Evolutionary conservation across 768 basidiomycete species (phyloP).

Genomic region (Leucosporidium yakuticum): DNA sequence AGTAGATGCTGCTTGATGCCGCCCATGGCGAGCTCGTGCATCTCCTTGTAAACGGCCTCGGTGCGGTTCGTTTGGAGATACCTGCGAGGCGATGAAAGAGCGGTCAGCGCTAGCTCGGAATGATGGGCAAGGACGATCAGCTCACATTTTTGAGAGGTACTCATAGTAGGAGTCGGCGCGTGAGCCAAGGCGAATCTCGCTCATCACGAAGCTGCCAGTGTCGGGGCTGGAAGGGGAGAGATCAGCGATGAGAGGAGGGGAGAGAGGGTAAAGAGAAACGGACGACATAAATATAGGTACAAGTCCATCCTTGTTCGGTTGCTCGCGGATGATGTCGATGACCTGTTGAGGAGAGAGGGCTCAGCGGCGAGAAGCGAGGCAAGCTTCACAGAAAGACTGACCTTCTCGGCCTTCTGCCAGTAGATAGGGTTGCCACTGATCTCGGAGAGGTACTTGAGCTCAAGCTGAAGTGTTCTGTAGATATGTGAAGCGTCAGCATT

Average conservation of each 20-base stretch:
- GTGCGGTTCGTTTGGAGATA: constrained; percentile 67
- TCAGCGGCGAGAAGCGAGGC: background rate
- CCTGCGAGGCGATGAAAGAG: constrained; percentile 53
- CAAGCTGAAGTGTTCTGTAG: constrained; percentile 66
- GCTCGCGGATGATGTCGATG: constrained; percentile 64
- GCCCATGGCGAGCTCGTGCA: constrained; percentile 82
- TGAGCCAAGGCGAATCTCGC: constrained; percentile 80
- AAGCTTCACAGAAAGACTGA: constrained; percentile 34
- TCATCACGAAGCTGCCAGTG: constrained; percentile 55
- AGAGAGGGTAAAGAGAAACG: constrained; percentile 35
- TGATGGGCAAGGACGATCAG: constrained; percentile 39
- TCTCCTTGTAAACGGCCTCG: constrained; percentile 73
- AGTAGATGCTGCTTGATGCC: constrained; percentile 72
- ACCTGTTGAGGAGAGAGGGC: constrained; percentile 45
- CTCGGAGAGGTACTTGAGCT: constrained; percentile 77
- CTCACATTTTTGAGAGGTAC: background rate
- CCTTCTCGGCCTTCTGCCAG: constrained; percentile 74
- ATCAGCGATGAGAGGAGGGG: background rate
- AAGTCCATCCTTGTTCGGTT: constrained; percentile 63
- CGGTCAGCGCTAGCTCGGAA: constrained; percentile 51
- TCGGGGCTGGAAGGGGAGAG: constrained; percentile 46
- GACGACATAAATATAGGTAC: constrained; percentile 81
- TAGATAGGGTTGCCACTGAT: constrained; percentile 71
- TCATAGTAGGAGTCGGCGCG: constrained; percentile 93
- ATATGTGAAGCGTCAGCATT: background rate